Evolutionary conservation across 2,329 filamentous ascomycete species (phyloP).

Genomic region (Gremmenia infestans): DNA sequence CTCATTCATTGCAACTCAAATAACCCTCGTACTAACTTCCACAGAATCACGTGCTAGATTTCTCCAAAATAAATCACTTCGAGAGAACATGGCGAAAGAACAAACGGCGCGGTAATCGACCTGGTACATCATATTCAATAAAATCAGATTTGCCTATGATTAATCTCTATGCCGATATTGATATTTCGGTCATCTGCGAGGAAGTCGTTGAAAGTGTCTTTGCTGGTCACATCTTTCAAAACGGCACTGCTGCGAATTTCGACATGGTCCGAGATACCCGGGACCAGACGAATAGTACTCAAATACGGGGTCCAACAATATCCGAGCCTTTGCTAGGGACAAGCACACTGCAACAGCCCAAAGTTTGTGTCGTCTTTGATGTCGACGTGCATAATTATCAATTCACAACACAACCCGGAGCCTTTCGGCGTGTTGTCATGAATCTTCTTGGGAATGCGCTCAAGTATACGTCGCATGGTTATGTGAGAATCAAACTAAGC

Average conservation of each 20-base stretch:
- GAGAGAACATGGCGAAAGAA: slow-evolving; percentile 30
- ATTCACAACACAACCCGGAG: slow-evolving; percentile 50
- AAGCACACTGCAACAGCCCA: slow-evolving; percentile 9
- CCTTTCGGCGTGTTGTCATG: slow-evolving; percentile 49
- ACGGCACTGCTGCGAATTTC: slow-evolving; percentile 28
- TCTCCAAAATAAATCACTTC: slow-evolving; percentile 35
- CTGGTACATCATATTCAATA: slow-evolving; percentile 12
- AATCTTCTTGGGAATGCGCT: slow-evolving; percentile 59
- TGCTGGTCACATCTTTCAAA: slow-evolving; percentile 32
- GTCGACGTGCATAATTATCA: slow-evolving; percentile 27
- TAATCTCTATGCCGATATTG: slow-evolving; percentile 30
- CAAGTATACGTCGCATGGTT: slow-evolving; percentile 55
- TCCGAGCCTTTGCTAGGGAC: slow-evolving; percentile 5
- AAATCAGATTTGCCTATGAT: slow-evolving; percentile 32
- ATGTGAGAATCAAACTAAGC: slow-evolving; percentile 38
- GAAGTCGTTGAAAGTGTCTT: slow-evolving; percentile 33
- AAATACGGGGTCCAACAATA: background rate
- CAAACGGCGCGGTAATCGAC: slow-evolving; percentile 11
- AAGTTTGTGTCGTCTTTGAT: slow-evolving; percentile 29
- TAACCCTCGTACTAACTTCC: background rate
- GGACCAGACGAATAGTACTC: slow-evolving; percentile 1
- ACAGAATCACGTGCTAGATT: slow-evolving; percentile 38
- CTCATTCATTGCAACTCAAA: too few species aligned
- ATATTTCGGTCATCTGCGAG: slow-evolving; percentile 30
- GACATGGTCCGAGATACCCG: slow-evolving; percentile 26